Evolutionary conservation across 2,329 filamentous ascomycete species (phyloP).

Genomic region (Fusarium liriodendri): DNA sequence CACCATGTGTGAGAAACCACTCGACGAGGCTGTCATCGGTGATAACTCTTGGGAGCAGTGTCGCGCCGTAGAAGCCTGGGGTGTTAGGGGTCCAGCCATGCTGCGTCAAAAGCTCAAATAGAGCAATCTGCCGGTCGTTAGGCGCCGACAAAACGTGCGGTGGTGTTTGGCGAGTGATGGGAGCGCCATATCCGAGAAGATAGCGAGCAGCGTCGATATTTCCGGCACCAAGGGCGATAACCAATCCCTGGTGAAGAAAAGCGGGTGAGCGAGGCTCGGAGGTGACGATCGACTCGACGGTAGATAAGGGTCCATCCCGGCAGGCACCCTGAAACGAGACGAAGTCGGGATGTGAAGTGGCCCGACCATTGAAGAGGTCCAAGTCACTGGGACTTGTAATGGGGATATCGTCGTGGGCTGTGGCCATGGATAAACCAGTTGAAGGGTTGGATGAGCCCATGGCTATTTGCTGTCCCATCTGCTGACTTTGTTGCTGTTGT

Average conservation of each 20-base stretch:
- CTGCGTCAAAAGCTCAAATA: slow-evolving; percentile 21
- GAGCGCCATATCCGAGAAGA: slow-evolving; percentile 22
- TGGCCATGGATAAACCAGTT: background rate
- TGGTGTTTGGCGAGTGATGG: slow-evolving; percentile 20
- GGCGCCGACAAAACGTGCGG: slow-evolving; percentile 12
- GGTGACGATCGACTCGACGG: slow-evolving; percentile 13
- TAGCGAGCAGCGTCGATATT: slow-evolving; percentile 12
- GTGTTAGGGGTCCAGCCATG: slow-evolving; percentile 32
- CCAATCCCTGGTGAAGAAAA: slow-evolving; percentile 23
- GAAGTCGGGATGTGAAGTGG: background rate
- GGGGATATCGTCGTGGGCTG: slow-evolving; percentile 20
- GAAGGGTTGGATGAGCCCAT: background rate
- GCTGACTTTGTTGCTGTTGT: background rate
- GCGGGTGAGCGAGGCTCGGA: slow-evolving; percentile 8
- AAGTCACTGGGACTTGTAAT: slow-evolving; percentile 10
- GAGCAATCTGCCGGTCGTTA: background rate
- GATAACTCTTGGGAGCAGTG: slow-evolving; percentile 20
- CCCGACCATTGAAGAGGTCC: background rate
- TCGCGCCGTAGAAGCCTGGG: slow-evolving; percentile 20
- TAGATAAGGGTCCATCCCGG: slow-evolving; percentile 1
- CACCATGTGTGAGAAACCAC: slow-evolving; percentile 36
- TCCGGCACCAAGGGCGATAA: slow-evolving; percentile 12
- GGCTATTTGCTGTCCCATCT: background rate
- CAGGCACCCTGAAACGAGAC: slow-evolving; percentile 24
- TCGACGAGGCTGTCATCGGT: slow-evolving; percentile 13